phyloP scores from a whole-genome alignment of 495 filamentous ascomycete species.

The Cercophora sp. region DNA sequence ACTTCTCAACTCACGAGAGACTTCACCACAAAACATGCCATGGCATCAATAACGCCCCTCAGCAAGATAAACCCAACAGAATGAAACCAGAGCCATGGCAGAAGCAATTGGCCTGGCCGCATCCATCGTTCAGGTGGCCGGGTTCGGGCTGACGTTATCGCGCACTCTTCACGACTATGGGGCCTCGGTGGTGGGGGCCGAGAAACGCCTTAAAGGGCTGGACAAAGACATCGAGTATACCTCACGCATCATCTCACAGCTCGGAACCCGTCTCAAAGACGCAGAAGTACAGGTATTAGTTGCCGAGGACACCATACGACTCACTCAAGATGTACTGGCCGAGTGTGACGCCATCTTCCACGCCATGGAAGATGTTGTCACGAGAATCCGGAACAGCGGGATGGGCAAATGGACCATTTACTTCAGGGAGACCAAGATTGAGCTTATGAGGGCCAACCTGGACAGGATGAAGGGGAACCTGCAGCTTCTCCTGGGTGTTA shows the following conservation, averaged over 20 bases:
- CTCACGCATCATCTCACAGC: constrained; percentile 4
- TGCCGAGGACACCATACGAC: background rate
- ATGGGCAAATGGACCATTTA: background rate
- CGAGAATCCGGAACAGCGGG: background rate
- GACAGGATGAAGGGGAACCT: background rate
- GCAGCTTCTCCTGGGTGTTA: background rate
- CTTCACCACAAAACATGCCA: background rate
- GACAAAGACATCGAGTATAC: constrained; percentile 10
- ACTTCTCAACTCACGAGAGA: background rate
- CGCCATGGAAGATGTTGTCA: background rate
- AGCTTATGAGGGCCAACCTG: background rate
- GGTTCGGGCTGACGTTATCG: constrained; percentile 1
- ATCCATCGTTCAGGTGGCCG: constrained; percentile 7
- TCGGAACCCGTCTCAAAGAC: constrained; percentile 4
- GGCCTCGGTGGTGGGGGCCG: background rate
- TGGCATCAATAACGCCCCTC: background rate
- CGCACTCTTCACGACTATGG: constrained; percentile 3
- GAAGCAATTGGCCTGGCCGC: constrained; percentile 5
- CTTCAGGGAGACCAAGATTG: background rate
- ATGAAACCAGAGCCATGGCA: background rate
- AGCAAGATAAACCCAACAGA: background rate
- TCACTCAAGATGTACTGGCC: constrained; percentile 5
- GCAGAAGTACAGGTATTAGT: background rate
- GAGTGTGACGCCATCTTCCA: constrained; percentile 10
- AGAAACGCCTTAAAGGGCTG: constrained; percentile 6